Evolutionary conservation across 176 grass and related monocot genomes (phyloP).

Genomic region (Cocos nucifera): DNA sequence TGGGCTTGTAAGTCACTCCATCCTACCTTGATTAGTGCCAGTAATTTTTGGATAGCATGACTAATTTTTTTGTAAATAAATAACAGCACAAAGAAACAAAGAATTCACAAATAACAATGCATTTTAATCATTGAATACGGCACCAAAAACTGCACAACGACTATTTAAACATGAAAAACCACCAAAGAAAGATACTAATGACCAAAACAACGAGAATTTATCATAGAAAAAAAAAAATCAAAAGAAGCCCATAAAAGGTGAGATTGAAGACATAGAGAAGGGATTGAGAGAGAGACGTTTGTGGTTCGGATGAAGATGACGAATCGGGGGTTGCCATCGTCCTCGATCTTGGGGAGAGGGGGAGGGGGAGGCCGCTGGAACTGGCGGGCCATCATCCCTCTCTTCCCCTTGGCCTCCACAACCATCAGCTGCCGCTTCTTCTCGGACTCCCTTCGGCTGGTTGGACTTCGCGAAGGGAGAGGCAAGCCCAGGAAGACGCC

Average conservation of each 20-base stretch:
- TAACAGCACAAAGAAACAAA: no score
- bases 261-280: not conserved
- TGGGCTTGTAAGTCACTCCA: no score
- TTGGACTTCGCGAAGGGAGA: not conserved
- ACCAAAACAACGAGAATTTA: not conserved
- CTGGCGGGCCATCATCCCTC: constrained; percentile 41
- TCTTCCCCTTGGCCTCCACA: constrained; percentile 59
- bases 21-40: no score
- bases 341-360: constrained; percentile 67
- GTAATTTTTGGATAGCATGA: no score
- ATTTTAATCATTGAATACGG: no score
- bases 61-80: no score
- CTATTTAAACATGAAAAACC: no score
- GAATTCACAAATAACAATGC: no score
- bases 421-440: constrained; percentile 21
- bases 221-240: not conserved
- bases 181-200: no score
- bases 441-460: not conserved
- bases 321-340: constrained; percentile 79
- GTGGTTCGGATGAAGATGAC: constrained; percentile 90
- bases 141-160: no score
- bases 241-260: not conserved
- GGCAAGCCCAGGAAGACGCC: constrained; percentile 5
- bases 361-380: constrained; percentile 39
- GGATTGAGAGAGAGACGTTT: constrained; percentile 26